Conservation (phyloP, 179 eudicot genomes). For the Beta macrorhiza region DNA sequence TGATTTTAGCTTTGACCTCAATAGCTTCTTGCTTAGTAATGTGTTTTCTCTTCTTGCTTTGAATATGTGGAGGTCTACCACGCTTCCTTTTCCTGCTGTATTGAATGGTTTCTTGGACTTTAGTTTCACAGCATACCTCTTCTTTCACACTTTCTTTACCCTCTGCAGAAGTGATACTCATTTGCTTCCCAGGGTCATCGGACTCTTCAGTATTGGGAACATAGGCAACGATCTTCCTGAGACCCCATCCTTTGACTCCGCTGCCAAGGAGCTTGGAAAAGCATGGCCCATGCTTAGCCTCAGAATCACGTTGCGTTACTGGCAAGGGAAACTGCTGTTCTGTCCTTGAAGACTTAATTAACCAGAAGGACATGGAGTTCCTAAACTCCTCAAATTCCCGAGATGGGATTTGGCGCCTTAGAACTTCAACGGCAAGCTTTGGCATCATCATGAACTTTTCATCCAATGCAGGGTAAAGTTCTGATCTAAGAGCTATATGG, state of each 20-base stretch:
- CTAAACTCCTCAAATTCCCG: constrained; percentile 41
- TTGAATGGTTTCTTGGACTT: constrained; percentile 16
- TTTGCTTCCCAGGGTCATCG: not conserved
- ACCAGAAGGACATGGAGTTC: constrained; percentile 55
- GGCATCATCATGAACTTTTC: constrained; percentile 64
- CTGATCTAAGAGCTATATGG: constrained; percentile 17
- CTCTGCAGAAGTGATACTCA: constrained; percentile 20
- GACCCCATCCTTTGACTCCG: constrained; percentile 39
- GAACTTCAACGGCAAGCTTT: constrained; percentile 50
- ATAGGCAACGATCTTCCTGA: constrained; percentile 26
- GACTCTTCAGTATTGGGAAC: constrained; percentile 22
- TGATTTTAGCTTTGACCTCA: constrained; percentile 26
- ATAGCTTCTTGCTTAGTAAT: constrained; percentile 14
- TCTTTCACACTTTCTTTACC: constrained; percentile 25
- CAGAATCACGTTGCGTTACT: constrained; percentile 2
- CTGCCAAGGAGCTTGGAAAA: constrained; percentile 27
- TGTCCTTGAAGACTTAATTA: constrained; percentile 13
- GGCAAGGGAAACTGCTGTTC: constrained; percentile 17
- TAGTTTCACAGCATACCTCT: constrained; percentile 25
- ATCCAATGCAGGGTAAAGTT: constrained; percentile 58
- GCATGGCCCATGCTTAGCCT: constrained; percentile 26
- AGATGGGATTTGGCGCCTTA: constrained; percentile 43
- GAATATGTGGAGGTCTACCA: constrained; percentile 13
- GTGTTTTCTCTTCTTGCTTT: constrained; percentile 21
- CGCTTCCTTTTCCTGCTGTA: constrained; percentile 45